These are phyloP conservation scores for Polytrichum commune DNA, from an alignment of 225 moss, liverwort and hornwort genomes.

Conservation along the genomic window DNA sequence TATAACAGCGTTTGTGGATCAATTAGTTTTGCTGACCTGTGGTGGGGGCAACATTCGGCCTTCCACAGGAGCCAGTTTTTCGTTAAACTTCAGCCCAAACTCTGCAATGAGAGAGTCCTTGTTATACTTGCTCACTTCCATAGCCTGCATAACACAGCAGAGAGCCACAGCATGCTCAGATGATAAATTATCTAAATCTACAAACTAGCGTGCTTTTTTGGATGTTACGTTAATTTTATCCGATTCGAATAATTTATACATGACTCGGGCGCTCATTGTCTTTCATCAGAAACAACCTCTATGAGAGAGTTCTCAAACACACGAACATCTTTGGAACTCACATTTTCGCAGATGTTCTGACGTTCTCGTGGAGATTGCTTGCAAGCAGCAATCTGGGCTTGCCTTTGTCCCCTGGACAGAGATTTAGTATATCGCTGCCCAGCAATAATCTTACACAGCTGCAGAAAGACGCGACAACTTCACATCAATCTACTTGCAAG, in stretches of 20 bases:
- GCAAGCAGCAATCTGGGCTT: constrained; percentile 60
- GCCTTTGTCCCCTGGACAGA: constrained; percentile 60
- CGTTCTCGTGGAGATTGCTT: constrained; percentile 62
- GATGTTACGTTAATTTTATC: no score
- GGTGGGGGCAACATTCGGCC: constrained; percentile 72
- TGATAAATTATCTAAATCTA: no score
- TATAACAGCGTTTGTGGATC: no score
- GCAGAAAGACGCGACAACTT: background rate
- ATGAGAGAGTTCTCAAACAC: background rate
- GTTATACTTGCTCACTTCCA: constrained; percentile 62
- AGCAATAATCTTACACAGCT: constrained; percentile 70
- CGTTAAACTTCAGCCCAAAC: constrained; percentile 60
- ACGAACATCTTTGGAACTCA: constrained; percentile 14
- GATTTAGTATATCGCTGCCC: constrained; percentile 78
- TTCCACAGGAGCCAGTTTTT: constrained; percentile 45
- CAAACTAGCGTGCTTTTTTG: no score
- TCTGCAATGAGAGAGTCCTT: constrained; percentile 59
- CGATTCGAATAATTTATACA: no score
- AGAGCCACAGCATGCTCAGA: background rate
- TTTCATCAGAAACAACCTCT: background rate
- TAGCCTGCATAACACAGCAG: constrained; percentile 36
- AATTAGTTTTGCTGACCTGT: constrained; percentile 23
- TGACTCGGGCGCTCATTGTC: no score
- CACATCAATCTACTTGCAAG: no score
- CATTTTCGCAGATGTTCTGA: constrained; percentile 51